phyloP scores from a whole-genome alignment of 768 basidiomycete species.

The Suillus discolor region DNA sequence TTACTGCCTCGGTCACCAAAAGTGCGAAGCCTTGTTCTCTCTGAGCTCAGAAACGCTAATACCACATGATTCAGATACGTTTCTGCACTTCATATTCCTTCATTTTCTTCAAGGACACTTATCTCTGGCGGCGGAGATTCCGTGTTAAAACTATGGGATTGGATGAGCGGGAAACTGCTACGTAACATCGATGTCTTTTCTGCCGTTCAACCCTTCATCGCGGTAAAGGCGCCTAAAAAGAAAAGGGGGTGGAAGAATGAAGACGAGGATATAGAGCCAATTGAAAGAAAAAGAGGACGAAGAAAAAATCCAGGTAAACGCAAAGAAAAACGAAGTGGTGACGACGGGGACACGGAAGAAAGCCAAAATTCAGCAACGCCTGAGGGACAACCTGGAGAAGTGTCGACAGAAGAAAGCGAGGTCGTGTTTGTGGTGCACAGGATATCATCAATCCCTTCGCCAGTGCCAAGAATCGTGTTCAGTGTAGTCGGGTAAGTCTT shows the following conservation, averaged over 20 bases:
- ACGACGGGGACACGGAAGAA: conserved; percentile 26
- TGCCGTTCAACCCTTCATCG: conserved; percentile 50
- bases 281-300: conserved; percentile 18
- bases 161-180: conserved; percentile 61
- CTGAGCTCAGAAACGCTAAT: background rate
- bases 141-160: conserved; percentile 77
- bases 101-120: conserved; percentile 46
- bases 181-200: conserved; percentile 54
- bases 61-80: conserved; percentile 60
- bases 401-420: conserved; percentile 26
- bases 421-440: conserved; percentile 57
- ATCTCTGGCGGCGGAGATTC: conserved; percentile 91
- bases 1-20: conserved; percentile 83
- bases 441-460: conserved; percentile 50
- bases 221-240: conserved; percentile 34
- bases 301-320: conserved; percentile 19
- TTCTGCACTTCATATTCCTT: conserved; percentile 75
- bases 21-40: conserved; percentile 46
- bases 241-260: conserved; percentile 32
- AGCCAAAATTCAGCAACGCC: conserved; percentile 13
- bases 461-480: conserved; percentile 53
- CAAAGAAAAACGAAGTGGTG: conserved; percentile 24
- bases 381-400: background rate
- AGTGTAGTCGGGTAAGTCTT: conserved; percentile 69
- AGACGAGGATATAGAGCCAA: conserved; percentile 21